Evolutionary conservation across 148 eudicot genomes (phyloP), one percentile per base, ranked within the genome.

Genomic region (Camellia sinensis): DNA sequence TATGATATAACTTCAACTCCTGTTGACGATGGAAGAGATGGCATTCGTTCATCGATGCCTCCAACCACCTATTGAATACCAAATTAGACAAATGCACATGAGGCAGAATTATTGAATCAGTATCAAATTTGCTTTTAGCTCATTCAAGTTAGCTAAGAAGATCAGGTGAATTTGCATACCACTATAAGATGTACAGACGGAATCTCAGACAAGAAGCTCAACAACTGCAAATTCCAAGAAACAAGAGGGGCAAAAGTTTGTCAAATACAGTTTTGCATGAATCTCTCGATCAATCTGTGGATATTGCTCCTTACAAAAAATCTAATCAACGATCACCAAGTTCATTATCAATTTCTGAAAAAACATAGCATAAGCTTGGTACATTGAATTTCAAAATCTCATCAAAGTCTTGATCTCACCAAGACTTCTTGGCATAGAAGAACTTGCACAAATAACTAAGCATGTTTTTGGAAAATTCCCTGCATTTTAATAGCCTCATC

Each of bases 141-240:
- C 56, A 65, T 62, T 71, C 48, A 77, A 78, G 64, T 71, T 46
- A 79, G 53, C 17, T 41, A 70, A 46, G 57, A 56, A 78, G 65
- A 79, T 52, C 13, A n/a, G 65, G 52, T 57, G 15, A 17, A 74
- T 61, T 52, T 19, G 18, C 94, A 44, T 93, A 95, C 99, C 97
- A 95, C 99, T 86, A 95, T 85, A 44, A 95, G 84, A 74, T 87
- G 93, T 56, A 91, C 90, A 65, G 90, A 84, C 41, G 99, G 93
- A 79, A 95, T 93, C 91, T 93, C 97, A 59, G 97, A 86, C 71
- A 95, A 86, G 85, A 89, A 95, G 86, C 91, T 92, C 87, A 95
- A 76, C 86, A 95, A 81, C 99, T 92, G 94, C 86, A 90, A 79
- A 74, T 79, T 57, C 46, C 52, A 45, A 65, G 64, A 21, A 29